phyloP scores from a whole-genome alignment of 345 rosid species.

The Salix caprea region DNA sequence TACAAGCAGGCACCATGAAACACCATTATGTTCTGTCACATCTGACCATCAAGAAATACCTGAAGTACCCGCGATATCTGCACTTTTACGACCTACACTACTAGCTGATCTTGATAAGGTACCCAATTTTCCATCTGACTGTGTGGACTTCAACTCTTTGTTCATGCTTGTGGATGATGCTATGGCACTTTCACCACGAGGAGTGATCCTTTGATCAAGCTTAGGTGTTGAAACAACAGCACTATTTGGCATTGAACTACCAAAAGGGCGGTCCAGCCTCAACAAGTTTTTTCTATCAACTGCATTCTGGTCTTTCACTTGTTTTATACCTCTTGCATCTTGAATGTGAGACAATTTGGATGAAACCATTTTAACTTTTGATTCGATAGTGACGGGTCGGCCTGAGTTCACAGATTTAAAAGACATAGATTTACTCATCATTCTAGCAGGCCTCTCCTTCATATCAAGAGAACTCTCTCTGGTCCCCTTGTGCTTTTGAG shows the following conservation, averaged over 20 bases:
- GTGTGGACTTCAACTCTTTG: constrained; percentile 50
- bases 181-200: constrained; percentile 42
- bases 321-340: constrained; percentile 56
- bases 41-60: constrained; percentile 43
- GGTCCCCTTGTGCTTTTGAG: constrained; percentile 49
- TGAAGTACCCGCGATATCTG: constrained; percentile 40
- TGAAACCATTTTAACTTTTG: constrained; percentile 49
- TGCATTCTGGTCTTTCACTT: constrained; percentile 43
- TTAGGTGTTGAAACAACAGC: constrained; percentile 37
- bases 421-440: constrained; percentile 64
- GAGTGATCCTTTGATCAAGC: constrained; percentile 52
- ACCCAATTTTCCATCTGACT: constrained; percentile 57
- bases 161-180: constrained; percentile 39
- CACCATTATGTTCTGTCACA: background rate
- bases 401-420: constrained; percentile 52
- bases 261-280: constrained; percentile 31
- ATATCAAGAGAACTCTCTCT: constrained; percentile 45
- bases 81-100: constrained; percentile 42
- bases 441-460: constrained; percentile 52
- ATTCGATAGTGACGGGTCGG: constrained; percentile 43
- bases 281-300: constrained; percentile 43
- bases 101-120: constrained; percentile 50
- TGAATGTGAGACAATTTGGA: constrained; percentile 48
- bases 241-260: constrained; percentile 26
- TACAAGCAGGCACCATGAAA: background rate